Base-by-base conservation (phyloP, 192 early-diverging fungal genomes). In the Endogone sp. region DNA sequence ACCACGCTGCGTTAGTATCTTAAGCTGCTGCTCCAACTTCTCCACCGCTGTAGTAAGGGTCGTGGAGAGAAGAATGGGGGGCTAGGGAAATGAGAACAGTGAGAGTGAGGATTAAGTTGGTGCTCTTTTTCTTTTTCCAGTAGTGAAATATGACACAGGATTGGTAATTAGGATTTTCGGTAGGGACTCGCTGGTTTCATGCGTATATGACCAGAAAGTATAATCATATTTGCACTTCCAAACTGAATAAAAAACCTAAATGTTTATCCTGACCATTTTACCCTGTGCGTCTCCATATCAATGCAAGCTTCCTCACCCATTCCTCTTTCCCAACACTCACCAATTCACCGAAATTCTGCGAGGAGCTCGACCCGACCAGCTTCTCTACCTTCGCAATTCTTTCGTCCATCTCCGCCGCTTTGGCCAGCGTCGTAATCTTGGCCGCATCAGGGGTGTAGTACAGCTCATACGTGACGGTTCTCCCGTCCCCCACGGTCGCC, bases 381-480 rank as follows among this genome's bases (percentile, higher is more conserved):
- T 82, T 85, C 68, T 93, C 92, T 32, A 93, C 72, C 44, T 75
- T 73, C 24, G 90, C 81, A 66, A 93, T 81, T 29, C 92, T 82
- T 20, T 83, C 78, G 64, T 92, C 92, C 9, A 93, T 67, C 20
- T 90, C 84, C 8, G 81, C 73, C 32, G 87, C 70, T 62, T 90
- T 88, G 24, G 80, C 79, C 26, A 84, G 80, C 20, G 83, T 79
- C 29, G 81, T 78, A 22, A 80, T 55, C 64, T 81, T 80, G 11
- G 83, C 78, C 25, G 86, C 81, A 29, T 87, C 83, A 16, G 90
- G 90, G 22, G 84, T 89, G 66, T 90, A 92, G 68, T 76, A 90
- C 2, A 91, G 75, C 67, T 92, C 91, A 68, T 92, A 91, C 10
- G 90, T 91, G 3, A 92, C 78, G 58, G 79, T 78, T 83, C 82